These are phyloP conservation scores for Silene noctiflora DNA, from an alignment of 179 eudicot genomes.

Conservation along the genomic window DNA sequence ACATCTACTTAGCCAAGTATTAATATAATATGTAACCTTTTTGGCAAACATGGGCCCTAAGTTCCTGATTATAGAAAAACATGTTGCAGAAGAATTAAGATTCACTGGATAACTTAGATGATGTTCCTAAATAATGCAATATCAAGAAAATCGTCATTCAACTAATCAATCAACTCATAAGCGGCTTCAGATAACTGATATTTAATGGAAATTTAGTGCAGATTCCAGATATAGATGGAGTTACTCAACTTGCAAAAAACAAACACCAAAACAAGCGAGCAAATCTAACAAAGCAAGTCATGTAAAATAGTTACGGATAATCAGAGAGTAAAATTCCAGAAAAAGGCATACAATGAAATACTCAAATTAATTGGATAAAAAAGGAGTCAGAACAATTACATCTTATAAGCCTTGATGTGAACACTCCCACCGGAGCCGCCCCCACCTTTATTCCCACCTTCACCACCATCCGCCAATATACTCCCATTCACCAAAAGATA, in stretches of 20 bases:
- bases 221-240: neutral
- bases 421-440: conserved; percentile 99
- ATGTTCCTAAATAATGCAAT: neutral
- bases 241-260: neutral
- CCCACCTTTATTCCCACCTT: conserved; percentile 85
- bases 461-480: conserved; percentile 82
- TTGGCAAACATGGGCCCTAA: neutral
- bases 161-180: neutral
- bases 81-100: neutral
- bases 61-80: neutral
- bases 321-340: neutral
- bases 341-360: neutral
- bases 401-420: conserved; percentile 51
- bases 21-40: too few species aligned
- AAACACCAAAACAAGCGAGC: neutral
- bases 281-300: neutral
- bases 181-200: neutral
- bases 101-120: neutral
- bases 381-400: conserved; percentile 39
- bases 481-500: conserved; percentile 45
- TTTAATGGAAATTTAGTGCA: neutral
- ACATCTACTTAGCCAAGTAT: neutral
- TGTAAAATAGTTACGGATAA: neutral
- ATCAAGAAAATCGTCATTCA: neutral
- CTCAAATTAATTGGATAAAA: neutral